These are phyloP conservation scores for Penicillium occitanis DNA, from an alignment of 2,329 filamentous ascomycete genomes.

Conservation along the genomic window DNA sequence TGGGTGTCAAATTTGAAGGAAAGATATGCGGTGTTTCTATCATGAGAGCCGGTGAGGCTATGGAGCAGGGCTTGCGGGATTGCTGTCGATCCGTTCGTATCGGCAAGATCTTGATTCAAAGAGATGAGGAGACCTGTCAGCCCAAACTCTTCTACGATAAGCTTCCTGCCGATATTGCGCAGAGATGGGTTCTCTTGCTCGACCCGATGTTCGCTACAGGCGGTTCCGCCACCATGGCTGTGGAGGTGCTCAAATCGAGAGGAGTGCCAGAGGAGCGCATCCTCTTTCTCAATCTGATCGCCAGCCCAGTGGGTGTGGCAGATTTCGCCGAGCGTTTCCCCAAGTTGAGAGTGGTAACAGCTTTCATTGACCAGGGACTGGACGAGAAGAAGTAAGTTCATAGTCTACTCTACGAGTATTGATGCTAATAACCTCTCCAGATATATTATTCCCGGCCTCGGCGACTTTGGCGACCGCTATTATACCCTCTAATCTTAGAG, in stretches of 20 bases:
- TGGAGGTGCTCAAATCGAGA: slow-evolving; percentile 83
- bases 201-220: slow-evolving; percentile 99
- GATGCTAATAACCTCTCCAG: slow-evolving; percentile 49
- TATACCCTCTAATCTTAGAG: slow-evolving; percentile 73
- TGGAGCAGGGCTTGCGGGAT: slow-evolving; percentile 95
- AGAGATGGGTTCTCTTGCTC: slow-evolving; percentile 87
- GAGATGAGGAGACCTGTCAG: slow-evolving; percentile 89
- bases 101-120: slow-evolving; percentile 96
- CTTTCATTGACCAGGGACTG: slow-evolving; percentile 93
- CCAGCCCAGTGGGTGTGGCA: slow-evolving; percentile 88
- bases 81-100: slow-evolving; percentile 98
- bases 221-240: slow-evolving; percentile 94
- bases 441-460: slow-evolving; percentile 90
- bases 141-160: slow-evolving; percentile 98
- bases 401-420: not conserved
- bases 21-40: slow-evolving; percentile 99
- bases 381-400: slow-evolving; percentile 88
- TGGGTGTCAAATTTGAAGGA: slow-evolving; percentile 90
- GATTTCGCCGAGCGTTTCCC: slow-evolving; percentile 90
- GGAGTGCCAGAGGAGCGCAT: slow-evolving; percentile 95
- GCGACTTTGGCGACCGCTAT: slow-evolving; percentile 93
- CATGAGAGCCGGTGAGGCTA: slow-evolving; percentile 96
- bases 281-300: slow-evolving; percentile 93
- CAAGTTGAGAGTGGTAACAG: slow-evolving; percentile 85
- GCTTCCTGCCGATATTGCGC: slow-evolving; percentile 86